Evolutionary conservation across 257 asterid species (phyloP).

Genomic region (Thymus mandschuricus): DNA sequence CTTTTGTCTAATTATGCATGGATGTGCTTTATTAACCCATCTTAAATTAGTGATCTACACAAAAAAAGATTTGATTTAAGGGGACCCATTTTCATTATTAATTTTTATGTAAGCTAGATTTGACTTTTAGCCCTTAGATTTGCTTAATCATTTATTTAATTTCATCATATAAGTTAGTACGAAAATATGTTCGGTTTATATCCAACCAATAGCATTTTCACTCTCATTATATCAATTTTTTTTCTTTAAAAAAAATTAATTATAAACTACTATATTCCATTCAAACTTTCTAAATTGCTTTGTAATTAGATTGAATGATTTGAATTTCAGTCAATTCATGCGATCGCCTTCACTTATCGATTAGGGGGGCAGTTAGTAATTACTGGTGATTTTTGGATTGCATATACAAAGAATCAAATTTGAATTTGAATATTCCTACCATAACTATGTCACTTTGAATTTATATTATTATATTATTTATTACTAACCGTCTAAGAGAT

Average conservation of each 20-base stretch:
- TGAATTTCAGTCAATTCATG: not conserved
- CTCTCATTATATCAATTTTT: too few species aligned
- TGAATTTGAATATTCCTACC: not conserved
- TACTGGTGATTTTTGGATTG: not conserved
- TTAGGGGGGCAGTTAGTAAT: not conserved
- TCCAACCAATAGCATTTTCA: too few species aligned
- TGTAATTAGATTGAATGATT: not conserved
- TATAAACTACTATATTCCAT: too few species aligned
- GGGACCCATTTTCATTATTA: constrained; percentile 25
- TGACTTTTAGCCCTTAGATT: constrained; percentile 2
- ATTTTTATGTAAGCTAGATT: not conserved
- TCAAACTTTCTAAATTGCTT: too few species aligned
- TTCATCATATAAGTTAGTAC: not conserved
- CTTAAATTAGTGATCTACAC: not conserved
- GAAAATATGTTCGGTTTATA: too few species aligned
- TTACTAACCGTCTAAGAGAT: too few species aligned
- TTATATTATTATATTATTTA: too few species aligned
- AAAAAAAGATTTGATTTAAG: constrained; percentile 26
- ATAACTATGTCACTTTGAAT: too few species aligned
- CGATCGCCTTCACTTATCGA: not conserved
- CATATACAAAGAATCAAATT: not conserved
- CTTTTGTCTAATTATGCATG: not conserved
- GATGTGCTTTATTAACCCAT: constrained; percentile 3
- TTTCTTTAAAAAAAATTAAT: too few species aligned
- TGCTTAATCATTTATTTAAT: not conserved